Evolutionary conservation across 257 asterid genomes (phyloP), one percentile per base, ranked within the genome.

Genomic region (Solanum bulbocastanum): DNA sequence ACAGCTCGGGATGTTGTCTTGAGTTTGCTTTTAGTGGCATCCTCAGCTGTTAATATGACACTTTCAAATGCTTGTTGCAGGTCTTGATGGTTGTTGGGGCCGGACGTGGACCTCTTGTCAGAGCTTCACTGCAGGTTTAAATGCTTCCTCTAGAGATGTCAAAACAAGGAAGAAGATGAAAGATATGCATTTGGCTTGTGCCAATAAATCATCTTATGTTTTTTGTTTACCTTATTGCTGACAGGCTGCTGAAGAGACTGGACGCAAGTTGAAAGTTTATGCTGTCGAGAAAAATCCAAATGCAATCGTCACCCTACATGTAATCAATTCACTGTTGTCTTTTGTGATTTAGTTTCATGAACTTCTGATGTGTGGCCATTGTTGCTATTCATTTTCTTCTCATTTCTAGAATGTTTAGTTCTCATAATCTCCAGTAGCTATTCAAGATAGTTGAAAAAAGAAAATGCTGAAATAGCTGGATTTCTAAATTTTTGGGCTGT

Each of bases 51-150:
- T 81, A 81, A 81, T 10, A 25, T 46, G 68, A 5, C 40, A 46
- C 30, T 81, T 89, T 89, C 33, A 86, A 52, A 39, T 66, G 52
- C 79, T 87, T 90, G 89, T 87, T 87, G 37, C 85, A 97, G 99
- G 95, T 97, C 62, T 90, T 97, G 94, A 97, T 97, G 99, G 99
- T 97, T 91, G 99, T 97, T 83, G 99, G 99, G 84, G 99, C 99
- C 86, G 99, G 99, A 56, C 93, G 99, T 89, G 99, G 99, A 83
- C 99, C 99, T 88, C 99, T 97, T 88, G 99, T 97, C 86, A 93
- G 99, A 90, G 98, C 99, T 86, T 95, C 99, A 69, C 89, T 96
- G 87, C 98, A 97, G 99, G 99, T 97, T 20, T 62, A 68, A 79
- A 32, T 13, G 33, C 72, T 86, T 84, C 86, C 88, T 87, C 39